Evolutionary conservation across 2,329 filamentous ascomycete species (phyloP), one percentile per base, ranked within the genome.

Genomic region (Penicillium paneum): DNA sequence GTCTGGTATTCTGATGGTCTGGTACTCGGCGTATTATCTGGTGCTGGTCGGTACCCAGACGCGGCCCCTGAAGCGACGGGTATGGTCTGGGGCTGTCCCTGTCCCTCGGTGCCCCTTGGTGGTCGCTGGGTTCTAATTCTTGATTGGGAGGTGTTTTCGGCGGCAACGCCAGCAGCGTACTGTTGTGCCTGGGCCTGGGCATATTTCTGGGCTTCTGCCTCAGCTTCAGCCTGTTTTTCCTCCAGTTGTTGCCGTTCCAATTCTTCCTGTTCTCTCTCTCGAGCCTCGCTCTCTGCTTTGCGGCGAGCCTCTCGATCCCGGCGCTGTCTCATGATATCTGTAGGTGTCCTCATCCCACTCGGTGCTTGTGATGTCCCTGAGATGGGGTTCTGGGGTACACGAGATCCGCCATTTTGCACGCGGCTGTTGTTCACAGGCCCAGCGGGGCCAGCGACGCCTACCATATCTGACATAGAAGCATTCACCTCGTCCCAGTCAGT

Each of bases 271-370:
- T 83, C 81, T 63, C 81, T 73, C 69, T 77, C 75, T 70, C 74
- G 75, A 62, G 85, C 82, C 67, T 89, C 86, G 40, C 82, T 81
- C 68, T 90, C 86, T 41, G 86, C 86, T 63, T 83, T 81, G 59
- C 84, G 82, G 54, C 87, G 79, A 26, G 87, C 84, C 72, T 95
- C 90, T 58, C 92, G 83, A 61, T 89, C 89, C 52, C 83, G 82
- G 53, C 92, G 86, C 70, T 92, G 87, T 73, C 90, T 86, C 92
- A 97, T 96, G 66, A 97, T 93, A 76, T 93, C 89, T 61, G 89
- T 86, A 15, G 93, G 93, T 34, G 91, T 92, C 63, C 88, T 84
- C 57, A 97, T 89, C 26, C 88, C 86, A 55, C 74, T 78, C 58
- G 74, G 74, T 54, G 75, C 74, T 56, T 72, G 74, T 59, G 76